phyloP scores from a whole-genome alignment of 2,329 filamentous ascomycete species.

The Pseudogymnoascus pannorum region DNA sequence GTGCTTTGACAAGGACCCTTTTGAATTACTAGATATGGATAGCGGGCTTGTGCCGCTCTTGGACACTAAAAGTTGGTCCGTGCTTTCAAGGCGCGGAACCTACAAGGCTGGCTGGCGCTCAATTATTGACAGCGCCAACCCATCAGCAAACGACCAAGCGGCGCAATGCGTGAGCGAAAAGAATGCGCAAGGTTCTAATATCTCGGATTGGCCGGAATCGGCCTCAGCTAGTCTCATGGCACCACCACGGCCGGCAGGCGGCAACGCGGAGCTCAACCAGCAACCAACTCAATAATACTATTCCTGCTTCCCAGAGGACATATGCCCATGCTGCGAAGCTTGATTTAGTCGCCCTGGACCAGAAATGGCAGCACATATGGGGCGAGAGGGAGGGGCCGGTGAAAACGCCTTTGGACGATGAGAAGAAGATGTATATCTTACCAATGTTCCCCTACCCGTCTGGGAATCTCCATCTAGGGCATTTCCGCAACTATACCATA shows the following conservation, averaged over 20 bases:
- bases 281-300: not conserved
- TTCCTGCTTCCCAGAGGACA: not conserved
- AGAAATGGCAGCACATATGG: slow-evolving; percentile 25
- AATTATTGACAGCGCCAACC: not conserved
- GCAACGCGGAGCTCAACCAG: not conserved
- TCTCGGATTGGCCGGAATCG: not conserved
- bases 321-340: slow-evolving; percentile 14
- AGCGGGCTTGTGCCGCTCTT: slow-evolving; percentile 1
- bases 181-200: slow-evolving; percentile 7
- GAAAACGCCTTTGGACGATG: not conserved
- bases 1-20: not conserved
- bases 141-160: not conserved
- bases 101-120: not conserved
- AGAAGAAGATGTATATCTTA: slow-evolving; percentile 57
- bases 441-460: slow-evolving; percentile 95
- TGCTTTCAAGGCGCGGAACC: not conserved
- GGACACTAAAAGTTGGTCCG: not conserved
- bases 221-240: not conserved
- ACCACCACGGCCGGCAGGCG: not conserved
- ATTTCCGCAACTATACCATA: slow-evolving; percentile 84
- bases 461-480: slow-evolving; percentile 76
- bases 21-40: slow-evolving; percentile 9
- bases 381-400: not conserved
- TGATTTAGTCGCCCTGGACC: slow-evolving; percentile 21
- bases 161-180: slow-evolving; percentile 6